phyloP scores from a whole-genome alignment of 805 yeast genomes.

The Saccharomycopsis lassenensis region DNA sequence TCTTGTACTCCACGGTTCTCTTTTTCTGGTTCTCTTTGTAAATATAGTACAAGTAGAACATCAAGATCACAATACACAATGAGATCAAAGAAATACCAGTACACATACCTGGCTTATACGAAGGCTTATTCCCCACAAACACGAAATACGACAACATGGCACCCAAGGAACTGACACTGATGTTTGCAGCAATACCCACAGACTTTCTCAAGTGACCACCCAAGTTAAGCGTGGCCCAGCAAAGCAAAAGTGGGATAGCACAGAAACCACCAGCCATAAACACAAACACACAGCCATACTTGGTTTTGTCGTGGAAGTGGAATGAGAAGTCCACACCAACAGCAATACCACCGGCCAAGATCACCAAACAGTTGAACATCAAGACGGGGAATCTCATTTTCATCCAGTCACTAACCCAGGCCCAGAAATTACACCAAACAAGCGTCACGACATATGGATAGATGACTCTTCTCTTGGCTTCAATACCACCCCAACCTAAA shows the following conservation, averaged over 20 bases:
- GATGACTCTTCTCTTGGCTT: constrained; percentile 12
- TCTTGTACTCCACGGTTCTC: constrained; percentile 17
- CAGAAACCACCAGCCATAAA: too few species aligned
- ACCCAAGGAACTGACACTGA: constrained; percentile 44
- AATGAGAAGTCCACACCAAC: constrained; percentile 23
- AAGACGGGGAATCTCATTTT: constrained; percentile 36
- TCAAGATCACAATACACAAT: too few species aligned
- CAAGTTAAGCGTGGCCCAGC: constrained; percentile 20
- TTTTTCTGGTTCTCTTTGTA: constrained; percentile 21
- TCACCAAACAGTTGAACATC: constrained; percentile 25
- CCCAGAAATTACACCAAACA: constrained; percentile 8
- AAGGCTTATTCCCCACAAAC: constrained; percentile 19
- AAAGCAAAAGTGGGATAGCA: constrained; percentile 23
- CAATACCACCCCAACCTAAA: too few species aligned
- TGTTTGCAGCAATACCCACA: constrained; percentile 33
- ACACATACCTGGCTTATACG: not conserved
- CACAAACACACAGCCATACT: too few species aligned
- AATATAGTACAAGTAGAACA: too few species aligned
- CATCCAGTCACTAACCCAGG: constrained; percentile 29
- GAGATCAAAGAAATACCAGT: constrained; percentile 30
- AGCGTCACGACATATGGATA: constrained; percentile 17
- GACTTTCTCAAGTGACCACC: constrained; percentile 37
- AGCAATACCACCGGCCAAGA: constrained; percentile 33
- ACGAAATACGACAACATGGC: constrained; percentile 38
- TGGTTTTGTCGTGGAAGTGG: too few species aligned